phyloP scores from a whole-genome alignment of 768 basidiomycete genomes.

The Porpolomopsis calyptriformis region DNA sequence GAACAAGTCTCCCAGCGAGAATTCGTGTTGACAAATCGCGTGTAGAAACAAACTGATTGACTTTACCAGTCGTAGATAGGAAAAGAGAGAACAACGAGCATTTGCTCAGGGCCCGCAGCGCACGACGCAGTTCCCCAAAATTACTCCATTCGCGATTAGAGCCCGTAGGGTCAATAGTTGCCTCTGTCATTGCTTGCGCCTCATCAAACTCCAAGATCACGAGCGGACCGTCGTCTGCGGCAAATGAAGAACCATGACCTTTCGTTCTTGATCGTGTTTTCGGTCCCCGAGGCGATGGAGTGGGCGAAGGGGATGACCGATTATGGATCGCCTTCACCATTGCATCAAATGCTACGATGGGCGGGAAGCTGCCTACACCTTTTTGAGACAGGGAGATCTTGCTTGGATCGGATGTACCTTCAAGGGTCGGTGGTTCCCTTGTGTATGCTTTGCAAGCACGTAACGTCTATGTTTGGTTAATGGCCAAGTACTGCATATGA shows the following conservation, averaged over 20 bases:
- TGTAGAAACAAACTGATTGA: conserved; percentile 2
- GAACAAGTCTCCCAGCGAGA: background rate
- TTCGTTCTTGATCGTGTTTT: too few species aligned
- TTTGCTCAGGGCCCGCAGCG: background rate
- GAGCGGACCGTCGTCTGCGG: background rate
- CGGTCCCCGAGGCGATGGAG: too few species aligned
- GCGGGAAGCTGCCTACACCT: too few species aligned
- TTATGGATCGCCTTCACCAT: too few species aligned
- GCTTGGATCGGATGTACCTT: too few species aligned
- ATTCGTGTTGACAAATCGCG: conserved; percentile 1
- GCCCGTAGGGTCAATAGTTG: background rate
- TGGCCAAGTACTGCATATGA: too few species aligned
- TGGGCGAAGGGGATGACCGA: too few species aligned
- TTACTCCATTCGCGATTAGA: background rate
- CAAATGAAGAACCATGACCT: background rate
- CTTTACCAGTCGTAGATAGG: conserved; percentile 6
- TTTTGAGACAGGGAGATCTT: too few species aligned
- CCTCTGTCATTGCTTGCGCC: conserved; percentile 1
- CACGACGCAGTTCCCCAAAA: conserved; percentile 6
- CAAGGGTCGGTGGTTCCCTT: too few species aligned
- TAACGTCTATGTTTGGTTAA: too few species aligned
- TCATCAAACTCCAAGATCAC: conserved; percentile 4
- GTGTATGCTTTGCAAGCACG: too few species aligned
- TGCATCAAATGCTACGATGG: too few species aligned
- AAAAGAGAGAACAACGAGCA: conserved; percentile 7